These are phyloP conservation scores for Bromus sterilis DNA, from an alignment of 176 grass and related monocot genomes.

Conservation along the genomic window DNA sequence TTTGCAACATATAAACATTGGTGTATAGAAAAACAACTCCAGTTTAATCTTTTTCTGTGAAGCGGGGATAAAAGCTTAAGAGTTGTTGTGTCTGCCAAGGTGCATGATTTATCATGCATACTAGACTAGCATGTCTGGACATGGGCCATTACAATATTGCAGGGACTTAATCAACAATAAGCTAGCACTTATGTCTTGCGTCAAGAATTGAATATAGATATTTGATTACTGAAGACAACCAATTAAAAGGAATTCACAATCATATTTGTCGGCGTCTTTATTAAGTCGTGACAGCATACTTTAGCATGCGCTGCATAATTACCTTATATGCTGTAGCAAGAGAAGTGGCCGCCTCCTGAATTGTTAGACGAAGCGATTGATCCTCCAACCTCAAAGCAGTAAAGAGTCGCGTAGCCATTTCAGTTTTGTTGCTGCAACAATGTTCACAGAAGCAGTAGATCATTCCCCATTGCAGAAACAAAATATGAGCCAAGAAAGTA, in stretches of 20 bases:
- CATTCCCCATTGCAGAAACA: constrained; percentile 10
- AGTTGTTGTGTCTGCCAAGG: not conserved
- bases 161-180: not conserved
- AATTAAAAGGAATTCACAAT: not conserved
- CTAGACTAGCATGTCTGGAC: not conserved
- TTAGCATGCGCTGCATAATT: constrained; percentile 7
- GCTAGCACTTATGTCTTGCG: not conserved
- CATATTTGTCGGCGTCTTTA: not conserved
- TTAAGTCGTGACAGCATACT: not conserved
- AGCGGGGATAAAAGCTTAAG: not conserved
- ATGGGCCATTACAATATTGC: not conserved
- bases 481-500: constrained; percentile 6
- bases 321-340: constrained; percentile 91
- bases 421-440: constrained; percentile 77
- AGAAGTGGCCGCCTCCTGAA: constrained; percentile 80
- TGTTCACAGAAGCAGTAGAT: constrained; percentile 8
- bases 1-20: not conserved
- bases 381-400: constrained; percentile 85
- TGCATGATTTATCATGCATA: not conserved
- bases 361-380: constrained; percentile 61
- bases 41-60: not conserved
- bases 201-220: not conserved
- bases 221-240: not conserved
- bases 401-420: constrained; percentile 87
- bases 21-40: not conserved